These are phyloP conservation scores for Eucalyptus virginea DNA, from an alignment of 345 rosid species.

Conservation along the genomic window DNA sequence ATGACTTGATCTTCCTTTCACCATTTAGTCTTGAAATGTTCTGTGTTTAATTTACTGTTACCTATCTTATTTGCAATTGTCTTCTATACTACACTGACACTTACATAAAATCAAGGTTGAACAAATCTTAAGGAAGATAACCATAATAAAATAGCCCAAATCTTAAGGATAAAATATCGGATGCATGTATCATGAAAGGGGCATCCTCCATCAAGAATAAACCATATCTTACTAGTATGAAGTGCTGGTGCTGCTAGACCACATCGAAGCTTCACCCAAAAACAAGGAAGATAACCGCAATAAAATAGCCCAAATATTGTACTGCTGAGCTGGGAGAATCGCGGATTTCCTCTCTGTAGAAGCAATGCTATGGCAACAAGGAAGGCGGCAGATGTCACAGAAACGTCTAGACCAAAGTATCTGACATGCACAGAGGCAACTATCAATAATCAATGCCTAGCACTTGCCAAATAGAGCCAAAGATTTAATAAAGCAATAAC, in stretches of 20 bases:
- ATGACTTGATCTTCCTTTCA: neutral
- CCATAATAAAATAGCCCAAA: neutral
- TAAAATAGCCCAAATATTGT: constrained; percentile 85
- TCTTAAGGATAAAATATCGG: neutral
- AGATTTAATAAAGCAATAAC: neutral
- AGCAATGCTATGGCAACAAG: constrained; percentile 72
- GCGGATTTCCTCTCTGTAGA: constrained; percentile 80
- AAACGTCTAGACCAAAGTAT: constrained; percentile 80
- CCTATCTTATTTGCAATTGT: neutral
- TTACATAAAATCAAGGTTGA: neutral
- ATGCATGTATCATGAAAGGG: neutral
- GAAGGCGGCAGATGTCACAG: constrained; percentile 75
- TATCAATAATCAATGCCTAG: neutral
- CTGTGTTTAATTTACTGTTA: neutral
- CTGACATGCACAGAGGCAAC: constrained; percentile 19
- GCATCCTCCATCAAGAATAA: neutral
- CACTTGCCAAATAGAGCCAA: neutral
- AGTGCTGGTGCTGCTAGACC: constrained; percentile 74
- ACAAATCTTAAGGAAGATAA: neutral
- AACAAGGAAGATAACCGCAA: constrained; percentile 90
- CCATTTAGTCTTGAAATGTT: neutral
- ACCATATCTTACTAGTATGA: constrained; percentile 52
- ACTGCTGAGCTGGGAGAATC: constrained; percentile 88
- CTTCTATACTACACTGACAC: neutral
- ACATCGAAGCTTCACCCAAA: constrained; percentile 91